Evolutionary conservation across 768 basidiomycete genomes (phyloP).

Genomic region (Clathrus columnatus): DNA sequence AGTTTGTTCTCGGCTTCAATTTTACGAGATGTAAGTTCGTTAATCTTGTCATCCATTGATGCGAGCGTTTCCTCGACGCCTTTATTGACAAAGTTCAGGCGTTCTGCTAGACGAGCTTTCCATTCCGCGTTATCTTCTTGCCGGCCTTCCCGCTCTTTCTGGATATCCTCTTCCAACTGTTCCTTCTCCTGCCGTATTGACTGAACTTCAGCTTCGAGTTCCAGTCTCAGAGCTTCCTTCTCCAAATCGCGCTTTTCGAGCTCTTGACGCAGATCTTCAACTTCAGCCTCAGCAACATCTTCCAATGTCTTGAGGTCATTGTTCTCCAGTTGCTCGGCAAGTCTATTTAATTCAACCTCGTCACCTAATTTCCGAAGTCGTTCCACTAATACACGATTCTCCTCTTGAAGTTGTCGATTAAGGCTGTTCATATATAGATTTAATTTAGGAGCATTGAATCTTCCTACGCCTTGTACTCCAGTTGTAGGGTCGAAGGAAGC

Average conservation of each 20-base stretch:
- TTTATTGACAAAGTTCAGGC: constrained; percentile 62
- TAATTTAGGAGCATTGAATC: constrained; percentile 79
- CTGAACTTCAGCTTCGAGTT: constrained; percentile 11
- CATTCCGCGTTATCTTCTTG: constrained; percentile 59
- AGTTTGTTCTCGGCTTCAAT: constrained; percentile 31
- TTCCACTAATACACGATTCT: constrained; percentile 62
- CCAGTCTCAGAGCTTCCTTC: constrained; percentile 41
- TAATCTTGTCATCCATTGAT: constrained; percentile 47
- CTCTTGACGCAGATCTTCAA: constrained; percentile 44
- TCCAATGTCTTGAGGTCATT: constrained; percentile 48
- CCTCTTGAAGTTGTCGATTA: constrained; percentile 75
- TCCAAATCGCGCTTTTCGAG: constrained; percentile 28
- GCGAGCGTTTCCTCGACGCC: constrained; percentile 59
- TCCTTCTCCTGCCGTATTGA: constrained; percentile 11
- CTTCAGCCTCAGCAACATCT: constrained; percentile 68
- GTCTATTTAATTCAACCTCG: constrained; percentile 17
- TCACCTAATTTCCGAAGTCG: constrained; percentile 49
- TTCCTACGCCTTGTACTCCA: constrained; percentile 56
- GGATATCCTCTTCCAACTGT: constrained; percentile 35
- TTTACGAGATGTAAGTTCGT: constrained; percentile 40
- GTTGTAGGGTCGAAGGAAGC: constrained; percentile 80
- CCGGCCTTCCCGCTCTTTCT: constrained; percentile 49
- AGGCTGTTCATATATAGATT: constrained; percentile 82
- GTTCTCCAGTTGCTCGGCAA: constrained; percentile 37
- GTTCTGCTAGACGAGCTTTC: constrained; percentile 60